phyloP scores from a whole-genome alignment of 176 grass and related monocot genomes.

The Saccharum officinarum region DNA sequence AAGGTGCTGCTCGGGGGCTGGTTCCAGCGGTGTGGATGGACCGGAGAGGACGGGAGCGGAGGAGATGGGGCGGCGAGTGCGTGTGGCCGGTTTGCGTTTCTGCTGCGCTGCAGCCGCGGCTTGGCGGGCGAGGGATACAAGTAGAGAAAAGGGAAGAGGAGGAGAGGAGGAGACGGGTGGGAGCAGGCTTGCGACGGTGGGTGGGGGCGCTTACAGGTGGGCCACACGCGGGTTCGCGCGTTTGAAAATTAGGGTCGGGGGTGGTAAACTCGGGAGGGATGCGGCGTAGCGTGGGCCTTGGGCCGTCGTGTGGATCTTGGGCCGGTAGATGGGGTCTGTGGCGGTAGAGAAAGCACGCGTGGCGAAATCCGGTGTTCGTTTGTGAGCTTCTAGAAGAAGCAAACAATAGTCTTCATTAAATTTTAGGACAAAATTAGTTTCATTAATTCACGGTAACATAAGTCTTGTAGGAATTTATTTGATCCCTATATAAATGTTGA shows the following conservation, averaged over 20 bases:
- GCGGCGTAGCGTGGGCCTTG: background rate
- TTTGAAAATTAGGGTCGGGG: slow-evolving; percentile 51
- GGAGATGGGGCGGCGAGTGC: background rate
- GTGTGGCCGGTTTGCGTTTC: slow-evolving; percentile 29
- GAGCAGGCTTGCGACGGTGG: slow-evolving; percentile 11
- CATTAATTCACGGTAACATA: background rate
- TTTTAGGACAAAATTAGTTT: background rate
- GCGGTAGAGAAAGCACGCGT: background rate
- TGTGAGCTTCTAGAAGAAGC: background rate
- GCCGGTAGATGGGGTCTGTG: background rate
- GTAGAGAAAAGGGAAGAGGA: background rate
- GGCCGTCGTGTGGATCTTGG: background rate
- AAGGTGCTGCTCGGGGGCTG: background rate
- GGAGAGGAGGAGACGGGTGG: background rate
- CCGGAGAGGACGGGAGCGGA: background rate
- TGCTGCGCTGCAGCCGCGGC: slow-evolving; percentile 26
- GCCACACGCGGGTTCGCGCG: background rate
- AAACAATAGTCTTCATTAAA: background rate
- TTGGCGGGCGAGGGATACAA: slow-evolving; percentile 56
- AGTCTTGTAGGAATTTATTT: background rate
- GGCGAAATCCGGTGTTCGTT: background rate
- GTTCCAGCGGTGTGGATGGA: slow-evolving; percentile 4
- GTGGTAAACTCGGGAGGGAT: background rate
- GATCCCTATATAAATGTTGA: background rate
- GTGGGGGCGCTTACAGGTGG: slow-evolving; percentile 17